Evolutionary conservation across 768 basidiomycete species (phyloP).

Genomic region (Holtermanniella nyarrowii): DNA sequence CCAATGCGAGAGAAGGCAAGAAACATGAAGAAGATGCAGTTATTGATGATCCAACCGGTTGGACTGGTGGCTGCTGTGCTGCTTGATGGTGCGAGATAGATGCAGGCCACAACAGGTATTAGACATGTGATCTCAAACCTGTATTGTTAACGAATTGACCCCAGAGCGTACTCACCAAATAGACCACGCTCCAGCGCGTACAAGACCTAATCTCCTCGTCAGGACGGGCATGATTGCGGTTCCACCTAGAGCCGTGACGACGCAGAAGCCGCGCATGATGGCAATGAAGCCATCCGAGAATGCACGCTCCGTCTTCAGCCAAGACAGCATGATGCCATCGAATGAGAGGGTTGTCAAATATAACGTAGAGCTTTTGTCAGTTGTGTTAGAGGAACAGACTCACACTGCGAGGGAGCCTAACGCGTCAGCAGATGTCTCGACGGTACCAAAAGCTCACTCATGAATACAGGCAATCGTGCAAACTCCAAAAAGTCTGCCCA

Average conservation of each 20-base stretch:
- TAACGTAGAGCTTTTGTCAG: conserved; percentile 14
- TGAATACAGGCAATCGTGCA: conserved; percentile 31
- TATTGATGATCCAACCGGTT: conserved; percentile 4
- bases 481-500: conserved; percentile 30
- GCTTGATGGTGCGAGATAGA: conserved; percentile 12
- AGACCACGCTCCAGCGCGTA: conserved; percentile 37
- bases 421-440: conserved; percentile 5
- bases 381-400: not conserved
- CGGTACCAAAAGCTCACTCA: conserved; percentile 18
- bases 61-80: not conserved
- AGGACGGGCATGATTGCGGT: conserved; percentile 37
- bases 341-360: conserved; percentile 37
- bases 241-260: conserved; percentile 32
- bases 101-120: conserved; percentile 25
- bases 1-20: conserved; percentile 36
- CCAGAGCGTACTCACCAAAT: conserved; percentile 24
- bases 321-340: conserved; percentile 39
- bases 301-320: conserved; percentile 33
- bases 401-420: conserved; percentile 29
- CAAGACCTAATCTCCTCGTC: conserved; percentile 30
- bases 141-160: not conserved
- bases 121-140: conserved; percentile 36
- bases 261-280: conserved; percentile 30
- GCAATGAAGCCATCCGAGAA: conserved; percentile 37
- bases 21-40: conserved; percentile 13